Evolutionary conservation across 2,329 filamentous ascomycete genomes (phyloP).

Genomic region (Claviceps lovelessii): DNA sequence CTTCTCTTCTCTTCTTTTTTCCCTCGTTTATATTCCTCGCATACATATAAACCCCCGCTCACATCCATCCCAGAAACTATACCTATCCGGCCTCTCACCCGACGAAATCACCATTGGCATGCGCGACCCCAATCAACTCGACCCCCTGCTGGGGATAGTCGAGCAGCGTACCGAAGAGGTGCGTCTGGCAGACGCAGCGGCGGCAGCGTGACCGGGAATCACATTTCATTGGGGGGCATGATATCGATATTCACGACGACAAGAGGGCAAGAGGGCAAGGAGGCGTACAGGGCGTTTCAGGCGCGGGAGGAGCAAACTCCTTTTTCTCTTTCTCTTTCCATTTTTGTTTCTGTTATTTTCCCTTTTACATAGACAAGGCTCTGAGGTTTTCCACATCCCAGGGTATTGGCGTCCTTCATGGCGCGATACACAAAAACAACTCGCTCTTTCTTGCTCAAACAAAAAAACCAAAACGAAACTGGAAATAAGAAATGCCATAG

Average conservation of each 20-base stretch:
- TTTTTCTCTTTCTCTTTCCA: not conserved
- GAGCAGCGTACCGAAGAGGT: conserved; percentile 47
- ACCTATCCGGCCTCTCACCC: conserved; percentile 36
- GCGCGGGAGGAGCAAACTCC: not conserved
- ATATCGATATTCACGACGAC: not conserved
- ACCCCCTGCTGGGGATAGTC: conserved; percentile 54
- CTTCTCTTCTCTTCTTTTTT: conserved; percentile 1
- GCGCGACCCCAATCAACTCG: conserved; percentile 65
- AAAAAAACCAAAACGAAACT: no score
- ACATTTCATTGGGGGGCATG: not conserved
- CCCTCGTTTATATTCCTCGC: not conserved
- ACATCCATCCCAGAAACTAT: conserved; percentile 26
- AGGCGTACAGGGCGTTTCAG: not conserved
- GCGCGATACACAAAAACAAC: no score
- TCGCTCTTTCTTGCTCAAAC: no score
- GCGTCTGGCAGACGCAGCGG: conserved; percentile 5
- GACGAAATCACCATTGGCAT: conserved; percentile 65
- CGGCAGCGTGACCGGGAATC: not conserved
- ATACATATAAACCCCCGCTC: not conserved
- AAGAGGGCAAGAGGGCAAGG: no score
- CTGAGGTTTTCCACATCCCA: no score
- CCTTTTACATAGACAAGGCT: no score
- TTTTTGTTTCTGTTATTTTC: not conserved
- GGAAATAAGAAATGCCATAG: no score
- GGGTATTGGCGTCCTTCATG: no score